Conservation (phyloP, 1,284 basidiomycete species). For the Phylloporus gajari region DNA sequence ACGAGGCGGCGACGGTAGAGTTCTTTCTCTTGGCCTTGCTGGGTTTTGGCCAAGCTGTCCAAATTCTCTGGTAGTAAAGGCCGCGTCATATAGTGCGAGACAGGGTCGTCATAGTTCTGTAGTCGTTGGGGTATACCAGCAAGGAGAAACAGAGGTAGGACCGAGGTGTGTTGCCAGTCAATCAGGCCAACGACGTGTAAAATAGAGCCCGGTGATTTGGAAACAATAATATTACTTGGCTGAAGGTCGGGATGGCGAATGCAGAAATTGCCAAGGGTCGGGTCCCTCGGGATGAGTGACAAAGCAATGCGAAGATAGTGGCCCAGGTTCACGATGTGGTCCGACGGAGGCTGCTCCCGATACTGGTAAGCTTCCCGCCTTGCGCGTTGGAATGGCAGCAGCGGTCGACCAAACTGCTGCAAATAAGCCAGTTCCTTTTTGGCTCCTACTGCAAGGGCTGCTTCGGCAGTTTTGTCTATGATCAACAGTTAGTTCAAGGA, state of each 20-base stretch:
- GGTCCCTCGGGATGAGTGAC: background rate
- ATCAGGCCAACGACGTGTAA: background rate
- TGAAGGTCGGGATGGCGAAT: constrained; percentile 2
- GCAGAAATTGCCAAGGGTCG: background rate
- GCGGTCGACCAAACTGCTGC: background rate
- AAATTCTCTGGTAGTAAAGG: background rate
- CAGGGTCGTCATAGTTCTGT: background rate
- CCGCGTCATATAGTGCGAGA: background rate
- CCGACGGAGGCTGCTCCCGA: background rate
- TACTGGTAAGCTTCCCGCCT: background rate
- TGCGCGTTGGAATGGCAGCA: background rate
- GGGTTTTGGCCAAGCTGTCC: background rate
- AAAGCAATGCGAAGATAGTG: background rate
- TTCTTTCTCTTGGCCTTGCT: background rate
- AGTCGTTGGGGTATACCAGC: background rate
- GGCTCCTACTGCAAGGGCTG: background rate
- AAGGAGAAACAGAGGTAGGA: constrained; percentile 1
- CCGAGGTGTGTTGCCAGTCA: background rate
- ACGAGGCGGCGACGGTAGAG: background rate
- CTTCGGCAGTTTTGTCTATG: background rate
- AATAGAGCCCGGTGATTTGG: background rate
- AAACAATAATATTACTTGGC: background rate
- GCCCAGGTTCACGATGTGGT: background rate
- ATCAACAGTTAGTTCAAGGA: background rate
- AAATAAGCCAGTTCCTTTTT: background rate